Conservation (phyloP, 805 yeast species). For the Deakozyma indianensis region DNA sequence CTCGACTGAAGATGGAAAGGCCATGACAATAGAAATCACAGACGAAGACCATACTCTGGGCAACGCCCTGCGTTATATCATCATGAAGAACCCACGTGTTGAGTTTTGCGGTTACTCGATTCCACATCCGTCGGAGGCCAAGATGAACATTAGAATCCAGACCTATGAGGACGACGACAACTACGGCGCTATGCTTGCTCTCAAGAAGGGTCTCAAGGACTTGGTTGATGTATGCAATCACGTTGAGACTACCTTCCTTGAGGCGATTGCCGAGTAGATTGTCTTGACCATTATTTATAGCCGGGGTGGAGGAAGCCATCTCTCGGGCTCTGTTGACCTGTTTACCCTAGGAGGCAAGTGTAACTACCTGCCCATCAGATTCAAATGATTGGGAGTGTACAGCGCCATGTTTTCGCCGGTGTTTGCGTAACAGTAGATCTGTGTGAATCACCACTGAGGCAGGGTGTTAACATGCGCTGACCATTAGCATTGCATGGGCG, state of each 20-base stretch:
- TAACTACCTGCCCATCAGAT: too few species aligned
- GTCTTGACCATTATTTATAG: too few species aligned
- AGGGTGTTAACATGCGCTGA: too few species aligned
- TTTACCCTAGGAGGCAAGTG: too few species aligned
- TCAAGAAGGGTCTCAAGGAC: conserved; percentile 82
- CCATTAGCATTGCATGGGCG: too few species aligned
- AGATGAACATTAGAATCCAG: conserved; percentile 82
- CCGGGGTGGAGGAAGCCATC: too few species aligned
- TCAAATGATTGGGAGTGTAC: too few species aligned
- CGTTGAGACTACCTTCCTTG: conserved; percentile 66
- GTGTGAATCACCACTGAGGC: too few species aligned
- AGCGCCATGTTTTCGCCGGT: too few species aligned
- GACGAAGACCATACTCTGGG: conserved; percentile 97
- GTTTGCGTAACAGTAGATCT: too few species aligned
- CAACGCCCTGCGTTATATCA: conserved; percentile 81
- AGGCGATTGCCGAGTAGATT: too few species aligned
- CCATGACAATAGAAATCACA: conserved; percentile 83
- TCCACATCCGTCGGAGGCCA: conserved; percentile 93
- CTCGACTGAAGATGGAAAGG: conserved; percentile 80
- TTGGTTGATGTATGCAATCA: conserved; percentile 68
- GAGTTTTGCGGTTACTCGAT: conserved; percentile 98
- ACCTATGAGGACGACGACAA: conserved; percentile 68
- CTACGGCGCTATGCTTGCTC: conserved; percentile 63
- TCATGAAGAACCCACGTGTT: conserved; percentile 95
- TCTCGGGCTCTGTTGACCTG: too few species aligned